Base-by-base conservation (phyloP, 441 rosid species). In the Metrosideros polymorpha region DNA sequence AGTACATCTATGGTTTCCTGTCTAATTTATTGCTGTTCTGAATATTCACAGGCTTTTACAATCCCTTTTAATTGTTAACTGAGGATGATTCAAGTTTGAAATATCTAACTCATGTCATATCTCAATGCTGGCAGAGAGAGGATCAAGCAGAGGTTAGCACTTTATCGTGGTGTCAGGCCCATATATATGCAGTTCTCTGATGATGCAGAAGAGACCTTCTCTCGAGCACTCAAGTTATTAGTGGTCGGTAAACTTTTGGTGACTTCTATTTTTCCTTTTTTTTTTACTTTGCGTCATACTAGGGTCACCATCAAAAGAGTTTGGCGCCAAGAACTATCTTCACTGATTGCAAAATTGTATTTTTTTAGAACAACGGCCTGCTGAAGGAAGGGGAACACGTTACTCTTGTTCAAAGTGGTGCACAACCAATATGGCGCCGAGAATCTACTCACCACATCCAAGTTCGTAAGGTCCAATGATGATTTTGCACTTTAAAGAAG, bases 371-470 rank as follows among this genome's bases (percentile, higher is more conserved):
- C 59, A 94, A 96, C 87, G 89, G 94, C 85, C 91, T 94, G 89
- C 85, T 96, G 88, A 89, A 85, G 88, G 93, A 93, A 87, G 99
- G 97, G 85, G 92, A 93, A 84, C 85, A 91, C 29, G 95, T 97
- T 39, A 96, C 98, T 53, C 96, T 95, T 63, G 99, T 97, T 76
- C 98, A 96, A 88, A 97, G 99, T 43, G 99, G 99, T 17, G 94
- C 99, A 0, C 99, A 94, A 82, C 96, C 99, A 27, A 96, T 96
- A 87, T 97, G 99, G 99, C 98, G 99, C 85, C 90, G 57, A 86
- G 97, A 96, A 90, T 94, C 99, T 86, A 94, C 97, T 86, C 99
- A 96, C 89, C 96, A 96, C 91, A 95, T 97, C 86, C 99, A 94
- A 95, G 98, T 97, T 61, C 98, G 98, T 84, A 90, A 92, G 94